phyloP scores from a whole-genome alignment of 495 filamentous ascomycete genomes.

The Xylaria cubensis region DNA sequence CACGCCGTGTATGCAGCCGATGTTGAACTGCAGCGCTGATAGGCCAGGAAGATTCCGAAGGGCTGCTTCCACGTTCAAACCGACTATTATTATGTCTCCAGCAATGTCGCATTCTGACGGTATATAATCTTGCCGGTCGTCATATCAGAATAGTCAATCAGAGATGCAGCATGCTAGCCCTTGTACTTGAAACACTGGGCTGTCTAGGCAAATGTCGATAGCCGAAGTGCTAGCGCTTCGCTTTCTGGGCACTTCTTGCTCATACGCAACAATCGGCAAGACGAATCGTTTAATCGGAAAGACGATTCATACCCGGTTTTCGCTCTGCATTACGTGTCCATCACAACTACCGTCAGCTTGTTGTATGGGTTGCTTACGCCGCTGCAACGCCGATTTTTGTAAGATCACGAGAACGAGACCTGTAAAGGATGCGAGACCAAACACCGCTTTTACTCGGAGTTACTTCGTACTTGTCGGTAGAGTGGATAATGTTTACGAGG shows the following conservation, averaged over 20 bases:
- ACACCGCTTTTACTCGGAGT: not conserved
- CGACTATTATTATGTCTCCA: not conserved
- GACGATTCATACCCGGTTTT: conserved; percentile 3
- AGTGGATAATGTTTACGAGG: not conserved
- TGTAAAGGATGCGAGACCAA: not conserved
- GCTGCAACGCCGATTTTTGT: not conserved
- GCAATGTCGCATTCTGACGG: conserved; percentile 17
- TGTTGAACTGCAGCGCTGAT: not conserved
- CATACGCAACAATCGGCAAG: not conserved
- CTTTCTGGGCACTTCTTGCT: not conserved
- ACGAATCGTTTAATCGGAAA: not conserved
- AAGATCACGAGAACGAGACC: not conserved
- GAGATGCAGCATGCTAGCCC: conserved; percentile 6
- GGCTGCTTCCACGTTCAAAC: conserved; percentile 1
- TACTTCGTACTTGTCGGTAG: not conserved
- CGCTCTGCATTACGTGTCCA: not conserved
- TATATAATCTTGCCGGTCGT: conserved; percentile 5
- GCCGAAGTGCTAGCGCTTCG: not conserved
- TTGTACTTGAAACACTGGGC: conserved; percentile 22
- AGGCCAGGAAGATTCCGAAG: conserved; percentile 19
- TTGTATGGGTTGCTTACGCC: not conserved
- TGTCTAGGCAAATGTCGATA: conserved; percentile 15
- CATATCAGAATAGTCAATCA: conserved; percentile 10
- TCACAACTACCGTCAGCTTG: not conserved
- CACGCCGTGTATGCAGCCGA: not conserved